phyloP scores from a whole-genome alignment of 139 green algal genomes.

The Chlorella sorokiniana region DNA sequence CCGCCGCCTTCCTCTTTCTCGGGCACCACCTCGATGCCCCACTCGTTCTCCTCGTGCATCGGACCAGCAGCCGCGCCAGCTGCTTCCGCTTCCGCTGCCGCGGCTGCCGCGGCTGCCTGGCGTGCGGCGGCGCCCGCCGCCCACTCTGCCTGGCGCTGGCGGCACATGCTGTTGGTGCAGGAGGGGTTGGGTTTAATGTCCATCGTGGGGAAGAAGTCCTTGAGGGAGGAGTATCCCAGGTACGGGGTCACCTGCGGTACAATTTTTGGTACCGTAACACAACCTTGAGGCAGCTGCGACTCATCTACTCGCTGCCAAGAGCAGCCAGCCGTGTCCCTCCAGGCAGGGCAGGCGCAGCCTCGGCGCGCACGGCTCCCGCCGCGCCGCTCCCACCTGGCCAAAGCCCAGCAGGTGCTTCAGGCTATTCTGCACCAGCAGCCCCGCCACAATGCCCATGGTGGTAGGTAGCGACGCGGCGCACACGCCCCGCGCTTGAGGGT shows the following conservation, averaged over 20 bases:
- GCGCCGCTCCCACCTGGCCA: slow-evolving; percentile 50
- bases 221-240: slow-evolving; percentile 89
- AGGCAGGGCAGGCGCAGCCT: too few relatives aligned
- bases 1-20: too few relatives aligned
- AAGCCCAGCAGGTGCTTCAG: slow-evolving; percentile 95
- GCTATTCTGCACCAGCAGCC: slow-evolving; percentile 93
- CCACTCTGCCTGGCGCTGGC: slow-evolving; percentile 65
- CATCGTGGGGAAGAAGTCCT: slow-evolving; percentile 97
- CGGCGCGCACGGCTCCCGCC: too few relatives aligned
- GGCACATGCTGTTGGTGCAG: slow-evolving; percentile 83
- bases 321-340: too few relatives aligned
- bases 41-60: slow-evolving; percentile 91
- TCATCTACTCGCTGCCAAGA: too few relatives aligned
- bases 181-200: slow-evolving; percentile 84
- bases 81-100: slow-evolving; percentile 36
- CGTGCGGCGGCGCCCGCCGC: slow-evolving; percentile 28
- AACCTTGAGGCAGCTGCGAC: too few relatives aligned
- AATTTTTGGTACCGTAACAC: too few relatives aligned
- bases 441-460: slow-evolving; percentile 97
- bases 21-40: slow-evolving; percentile 73
- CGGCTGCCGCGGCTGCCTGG: slow-evolving; percentile 47
- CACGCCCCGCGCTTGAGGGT: slow-evolving; percentile 95
- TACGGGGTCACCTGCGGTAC: slow-evolving; percentile 60
- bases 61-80: slow-evolving; percentile 49
- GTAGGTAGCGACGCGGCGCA: slow-evolving; percentile 96